Percentiles rank a stretch among this genome's conserved stretches.
Conservation (phyloP, 2,329 filamentous ascomycete genomes). For the Neurospora crassa region DNA sequence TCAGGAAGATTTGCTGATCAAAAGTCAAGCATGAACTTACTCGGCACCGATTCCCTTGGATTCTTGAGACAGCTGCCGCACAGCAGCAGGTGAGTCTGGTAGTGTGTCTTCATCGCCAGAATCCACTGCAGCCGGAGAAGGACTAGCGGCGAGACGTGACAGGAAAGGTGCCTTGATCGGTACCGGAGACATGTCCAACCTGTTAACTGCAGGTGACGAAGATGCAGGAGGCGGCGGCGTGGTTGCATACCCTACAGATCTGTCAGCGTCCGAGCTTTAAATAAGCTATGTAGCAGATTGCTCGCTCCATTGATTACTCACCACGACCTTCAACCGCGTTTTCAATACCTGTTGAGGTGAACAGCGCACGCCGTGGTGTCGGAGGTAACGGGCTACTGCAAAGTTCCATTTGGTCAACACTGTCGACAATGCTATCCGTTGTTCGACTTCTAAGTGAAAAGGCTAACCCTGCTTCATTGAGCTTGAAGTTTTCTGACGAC, state of each 20-base stretch:
- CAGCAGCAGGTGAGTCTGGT: slow-evolving; percentile 46
- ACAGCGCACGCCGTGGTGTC: slow-evolving; percentile 76
- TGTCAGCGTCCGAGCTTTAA: slow-evolving; percentile 9
- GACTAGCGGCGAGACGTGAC: slow-evolving; percentile 50
- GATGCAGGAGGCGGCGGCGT: slow-evolving; percentile 71
- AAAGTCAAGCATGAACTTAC: slow-evolving; percentile 30
- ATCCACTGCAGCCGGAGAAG: slow-evolving; percentile 61
- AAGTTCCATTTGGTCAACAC: slow-evolving; percentile 11
- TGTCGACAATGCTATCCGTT: not conserved
- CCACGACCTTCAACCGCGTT: slow-evolving; percentile 46
- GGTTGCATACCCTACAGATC: slow-evolving; percentile 56
- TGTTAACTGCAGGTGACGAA: slow-evolving; percentile 73
- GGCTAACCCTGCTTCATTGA: slow-evolving; percentile 68
- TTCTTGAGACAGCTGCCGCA: slow-evolving; percentile 38
- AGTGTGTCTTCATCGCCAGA: slow-evolving; percentile 37
- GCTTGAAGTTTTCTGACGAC: slow-evolving; percentile 92
- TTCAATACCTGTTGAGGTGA: slow-evolving; percentile 64
- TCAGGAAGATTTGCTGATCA: not conserved
- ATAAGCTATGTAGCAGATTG: slow-evolving; percentile 1
- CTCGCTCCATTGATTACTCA: slow-evolving; percentile 31
- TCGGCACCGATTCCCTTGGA: slow-evolving; percentile 40
- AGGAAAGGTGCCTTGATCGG: slow-evolving; percentile 73
- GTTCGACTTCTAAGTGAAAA: slow-evolving; percentile 14
- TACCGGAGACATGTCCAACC: slow-evolving; percentile 89
- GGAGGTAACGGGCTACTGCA: slow-evolving; percentile 63